These are phyloP conservation scores for Talaromyces proteolyticus DNA, from an alignment of 495 filamentous ascomycete genomes.

Conservation along the genomic window DNA sequence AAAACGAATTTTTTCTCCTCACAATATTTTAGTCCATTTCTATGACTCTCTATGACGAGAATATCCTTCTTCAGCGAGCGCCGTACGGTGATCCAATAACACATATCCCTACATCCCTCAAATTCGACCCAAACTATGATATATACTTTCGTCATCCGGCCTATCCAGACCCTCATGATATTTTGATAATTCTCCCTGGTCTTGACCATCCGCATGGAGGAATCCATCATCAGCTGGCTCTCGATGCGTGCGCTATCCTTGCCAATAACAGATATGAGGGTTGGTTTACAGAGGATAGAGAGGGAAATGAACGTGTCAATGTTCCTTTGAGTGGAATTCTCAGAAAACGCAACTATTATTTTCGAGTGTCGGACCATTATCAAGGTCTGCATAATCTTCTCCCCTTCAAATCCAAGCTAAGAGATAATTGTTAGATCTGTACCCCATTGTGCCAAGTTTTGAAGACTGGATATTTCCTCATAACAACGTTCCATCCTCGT, in stretches of 20 bases:
- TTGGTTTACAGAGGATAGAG: constrained; percentile 5
- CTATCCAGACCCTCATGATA: constrained; percentile 3
- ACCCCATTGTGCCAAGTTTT: constrained; percentile 11
- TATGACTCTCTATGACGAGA: background rate
- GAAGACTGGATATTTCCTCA: constrained; percentile 11
- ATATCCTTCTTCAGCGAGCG: background rate
- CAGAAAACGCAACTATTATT: background rate
- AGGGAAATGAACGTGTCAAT: constrained; percentile 5
- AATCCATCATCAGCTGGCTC: constrained; percentile 6
- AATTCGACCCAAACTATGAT: background rate
- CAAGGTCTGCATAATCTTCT: background rate
- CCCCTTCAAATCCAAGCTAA: background rate
- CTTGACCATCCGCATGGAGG: constrained; percentile 6
- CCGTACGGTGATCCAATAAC: background rate
- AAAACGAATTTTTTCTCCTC: background rate
- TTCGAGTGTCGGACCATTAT: background rate
- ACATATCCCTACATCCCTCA: background rate
- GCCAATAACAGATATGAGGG: constrained; percentile 9
- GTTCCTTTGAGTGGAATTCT: constrained; percentile 3
- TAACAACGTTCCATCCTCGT: constrained; percentile 4
- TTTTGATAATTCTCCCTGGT: constrained; percentile 5
- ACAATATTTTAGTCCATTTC: background rate
- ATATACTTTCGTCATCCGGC: constrained; percentile 24
- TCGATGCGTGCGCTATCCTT: constrained; percentile 6
- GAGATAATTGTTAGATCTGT: background rate